Percentiles rank a stretch among this genome's conserved stretches.
phyloP scores from a whole-genome alignment of 257 asterid genomes.

The Plectranthus barbatus region DNA sequence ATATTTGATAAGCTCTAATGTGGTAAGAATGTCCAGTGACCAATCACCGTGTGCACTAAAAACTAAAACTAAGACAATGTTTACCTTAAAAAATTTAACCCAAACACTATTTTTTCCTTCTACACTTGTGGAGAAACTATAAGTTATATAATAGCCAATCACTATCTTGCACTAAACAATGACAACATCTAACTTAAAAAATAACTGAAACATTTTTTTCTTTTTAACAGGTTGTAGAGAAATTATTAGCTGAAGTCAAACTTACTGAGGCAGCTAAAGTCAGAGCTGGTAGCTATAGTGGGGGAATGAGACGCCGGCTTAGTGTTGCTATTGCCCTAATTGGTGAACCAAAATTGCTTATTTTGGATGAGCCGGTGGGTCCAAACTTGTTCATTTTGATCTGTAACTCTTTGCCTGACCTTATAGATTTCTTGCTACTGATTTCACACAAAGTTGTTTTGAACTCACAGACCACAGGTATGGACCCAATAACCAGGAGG shows the following conservation, averaged over 20 bases:
- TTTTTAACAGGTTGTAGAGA: constrained; percentile 46
- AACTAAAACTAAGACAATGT: no score
- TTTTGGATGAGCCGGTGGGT: constrained; percentile 87
- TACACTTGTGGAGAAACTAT: neutral
- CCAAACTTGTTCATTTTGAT: neutral
- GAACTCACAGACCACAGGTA: constrained; percentile 73
- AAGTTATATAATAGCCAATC: neutral
- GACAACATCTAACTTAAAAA: neutral
- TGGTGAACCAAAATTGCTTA: constrained; percentile 82
- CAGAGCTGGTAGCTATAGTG: constrained; percentile 84
- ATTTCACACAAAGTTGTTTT: constrained; percentile 5
- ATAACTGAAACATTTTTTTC: neutral
- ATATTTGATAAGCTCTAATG: neutral
- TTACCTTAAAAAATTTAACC: no score
- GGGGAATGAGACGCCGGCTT: constrained; percentile 95
- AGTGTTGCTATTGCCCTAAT: constrained; percentile 89
- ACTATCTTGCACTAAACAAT: no score
- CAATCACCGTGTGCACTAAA: neutral
- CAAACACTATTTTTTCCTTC: no score
- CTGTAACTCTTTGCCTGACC: neutral
- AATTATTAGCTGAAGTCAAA: constrained; percentile 71
- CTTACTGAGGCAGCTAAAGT: constrained; percentile 68
- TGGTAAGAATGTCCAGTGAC: neutral
- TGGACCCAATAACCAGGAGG: constrained; percentile 93
- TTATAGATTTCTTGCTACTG: neutral